These are phyloP conservation scores for Lactifluus subvellereus DNA, from an alignment of 768 basidiomycete species.

Conservation along the genomic window DNA sequence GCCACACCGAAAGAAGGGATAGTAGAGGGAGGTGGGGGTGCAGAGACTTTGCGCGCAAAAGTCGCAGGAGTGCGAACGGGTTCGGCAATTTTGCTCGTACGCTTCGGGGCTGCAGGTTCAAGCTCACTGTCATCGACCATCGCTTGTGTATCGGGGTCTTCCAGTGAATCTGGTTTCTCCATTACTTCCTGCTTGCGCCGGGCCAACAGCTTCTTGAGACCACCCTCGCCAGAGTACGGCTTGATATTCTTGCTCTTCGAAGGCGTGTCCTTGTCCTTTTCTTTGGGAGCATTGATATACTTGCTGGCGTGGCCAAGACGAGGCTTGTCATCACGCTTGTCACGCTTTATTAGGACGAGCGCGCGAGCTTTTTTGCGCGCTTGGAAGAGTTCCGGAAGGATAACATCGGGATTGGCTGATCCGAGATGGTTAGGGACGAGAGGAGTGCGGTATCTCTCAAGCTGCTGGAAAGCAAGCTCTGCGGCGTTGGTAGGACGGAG, in stretches of 20 bases:
- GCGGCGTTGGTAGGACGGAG: slow-evolving; percentile 45
- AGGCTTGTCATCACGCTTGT: slow-evolving; percentile 41
- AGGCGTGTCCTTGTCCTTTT: slow-evolving; percentile 28
- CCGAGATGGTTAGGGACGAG: slow-evolving; percentile 60
- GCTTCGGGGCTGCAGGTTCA: slow-evolving; percentile 19
- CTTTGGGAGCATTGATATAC: slow-evolving; percentile 28
- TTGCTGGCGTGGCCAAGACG: slow-evolving; percentile 38
- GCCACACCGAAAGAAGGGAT: slow-evolving; percentile 1
- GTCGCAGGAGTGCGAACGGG: slow-evolving; percentile 26
- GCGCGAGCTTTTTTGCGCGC: slow-evolving; percentile 38
- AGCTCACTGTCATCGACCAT: slow-evolving; percentile 32
- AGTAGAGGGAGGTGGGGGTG: slow-evolving; percentile 12
- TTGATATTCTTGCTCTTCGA: slow-evolving; percentile 41
- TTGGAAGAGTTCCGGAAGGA: slow-evolving; percentile 58
- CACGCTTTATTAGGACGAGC: slow-evolving; percentile 56
- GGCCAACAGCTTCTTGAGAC: slow-evolving; percentile 71
- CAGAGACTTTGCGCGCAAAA: slow-evolving; percentile 31
- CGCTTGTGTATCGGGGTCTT: slow-evolving; percentile 31
- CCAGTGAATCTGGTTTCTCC: slow-evolving; percentile 35
- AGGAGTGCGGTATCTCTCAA: slow-evolving; percentile 76
- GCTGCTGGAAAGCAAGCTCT: slow-evolving; percentile 61
- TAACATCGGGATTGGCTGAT: slow-evolving; percentile 2
- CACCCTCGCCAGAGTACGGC: slow-evolving; percentile 74
- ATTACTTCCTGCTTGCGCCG: slow-evolving; percentile 54
- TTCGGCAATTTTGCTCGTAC: slow-evolving; percentile 26